These are phyloP conservation scores for Lepidium africanum DNA, from an alignment of 345 rosid species.

Conservation along the genomic window DNA sequence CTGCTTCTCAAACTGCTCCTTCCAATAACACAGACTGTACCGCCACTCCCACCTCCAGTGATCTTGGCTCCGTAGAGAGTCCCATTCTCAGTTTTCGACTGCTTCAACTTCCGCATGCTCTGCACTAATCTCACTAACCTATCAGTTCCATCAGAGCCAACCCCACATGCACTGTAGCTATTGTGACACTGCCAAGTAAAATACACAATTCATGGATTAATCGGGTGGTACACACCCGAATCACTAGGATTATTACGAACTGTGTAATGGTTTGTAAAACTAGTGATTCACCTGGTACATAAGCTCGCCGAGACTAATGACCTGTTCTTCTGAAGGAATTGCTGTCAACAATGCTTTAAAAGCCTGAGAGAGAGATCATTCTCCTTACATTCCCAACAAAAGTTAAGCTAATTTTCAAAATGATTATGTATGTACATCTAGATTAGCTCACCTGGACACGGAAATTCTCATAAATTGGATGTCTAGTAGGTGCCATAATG, in stretches of 20 bases:
- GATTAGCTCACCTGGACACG: conserved; percentile 54
- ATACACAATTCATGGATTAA: background rate
- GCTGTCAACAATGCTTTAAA: conserved; percentile 84
- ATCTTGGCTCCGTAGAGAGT: conserved; percentile 87
- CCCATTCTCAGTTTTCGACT: conserved; percentile 39
- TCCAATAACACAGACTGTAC: conserved; percentile 76
- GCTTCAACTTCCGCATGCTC: conserved; percentile 53
- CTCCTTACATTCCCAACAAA: background rate
- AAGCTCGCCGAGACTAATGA: conserved; percentile 76
- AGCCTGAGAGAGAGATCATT: conserved; percentile 37
- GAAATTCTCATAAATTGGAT: conserved; percentile 84
- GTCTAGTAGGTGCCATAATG: conserved; percentile 62
- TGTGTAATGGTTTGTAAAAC: background rate
- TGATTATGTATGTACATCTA: background rate
- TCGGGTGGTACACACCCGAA: too few species aligned
- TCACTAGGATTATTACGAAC: background rate
- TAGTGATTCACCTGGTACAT: conserved; percentile 59
- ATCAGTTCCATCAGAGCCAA: conserved; percentile 80
- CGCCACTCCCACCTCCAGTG: conserved; percentile 95
- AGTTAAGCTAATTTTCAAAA: background rate
- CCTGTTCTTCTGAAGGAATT: conserved; percentile 68
- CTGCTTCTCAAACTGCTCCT: conserved; percentile 60
- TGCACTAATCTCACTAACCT: conserved; percentile 75
- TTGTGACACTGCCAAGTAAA: conserved; percentile 62
- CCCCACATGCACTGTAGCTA: conserved; percentile 80